Conservation (phyloP, 148 eudicot species). For the Nepenthes gracilis region DNA sequence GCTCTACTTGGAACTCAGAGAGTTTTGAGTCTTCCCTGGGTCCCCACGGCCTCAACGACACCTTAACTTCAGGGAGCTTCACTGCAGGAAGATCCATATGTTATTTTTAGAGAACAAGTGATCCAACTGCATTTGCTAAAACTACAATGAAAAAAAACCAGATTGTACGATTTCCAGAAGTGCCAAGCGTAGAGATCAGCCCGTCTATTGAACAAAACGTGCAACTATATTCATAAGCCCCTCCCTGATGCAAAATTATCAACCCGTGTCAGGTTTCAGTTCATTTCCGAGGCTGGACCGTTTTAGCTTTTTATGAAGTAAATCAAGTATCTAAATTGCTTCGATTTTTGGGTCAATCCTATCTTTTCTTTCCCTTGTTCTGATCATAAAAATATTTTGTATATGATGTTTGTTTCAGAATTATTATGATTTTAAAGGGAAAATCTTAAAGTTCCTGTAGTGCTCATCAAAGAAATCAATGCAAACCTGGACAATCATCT, state of each 20-base stretch:
- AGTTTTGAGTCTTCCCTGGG: slow-evolving; percentile 60
- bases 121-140: background rate
- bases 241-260: no score
- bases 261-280: no score
- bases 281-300: no score
- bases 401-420: no score
- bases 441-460: background rate
- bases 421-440: no score
- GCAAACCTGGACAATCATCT: slow-evolving; percentile 83
- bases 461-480: background rate
- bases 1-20: slow-evolving; percentile 71
- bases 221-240: no score
- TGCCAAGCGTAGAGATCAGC: background rate
- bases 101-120: background rate
- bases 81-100: slow-evolving; percentile 22
- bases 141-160: background rate
- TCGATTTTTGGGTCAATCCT: no score
- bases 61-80: slow-evolving; percentile 60
- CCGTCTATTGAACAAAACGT: background rate
- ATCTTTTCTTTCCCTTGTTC: no score
- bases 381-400: no score
- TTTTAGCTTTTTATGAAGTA: no score
- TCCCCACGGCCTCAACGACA: slow-evolving; percentile 56
- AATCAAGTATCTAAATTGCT: no score
- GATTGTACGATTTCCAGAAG: background rate